These are phyloP conservation scores for Acacia melanoxylon DNA, from an alignment of 306 rosid species.

Conservation along the genomic window DNA sequence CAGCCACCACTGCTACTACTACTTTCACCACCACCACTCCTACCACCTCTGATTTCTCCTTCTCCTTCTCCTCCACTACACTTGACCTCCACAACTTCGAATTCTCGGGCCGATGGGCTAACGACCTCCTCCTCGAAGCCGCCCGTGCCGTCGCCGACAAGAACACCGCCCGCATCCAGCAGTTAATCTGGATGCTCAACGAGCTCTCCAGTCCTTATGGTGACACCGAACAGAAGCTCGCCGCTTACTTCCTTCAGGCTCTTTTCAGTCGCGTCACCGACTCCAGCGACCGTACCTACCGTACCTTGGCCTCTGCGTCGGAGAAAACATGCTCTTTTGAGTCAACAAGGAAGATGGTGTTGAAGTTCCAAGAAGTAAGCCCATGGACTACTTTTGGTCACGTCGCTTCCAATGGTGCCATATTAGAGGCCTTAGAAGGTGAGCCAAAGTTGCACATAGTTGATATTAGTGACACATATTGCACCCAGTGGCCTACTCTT, in stretches of 20 bases:
- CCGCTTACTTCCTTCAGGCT: constrained; percentile 64
- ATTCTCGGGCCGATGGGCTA: constrained; percentile 73
- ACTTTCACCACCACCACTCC: constrained; percentile 29
- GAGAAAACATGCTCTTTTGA: constrained; percentile 83
- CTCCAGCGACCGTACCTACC: constrained; percentile 70
- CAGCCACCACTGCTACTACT: constrained; percentile 37
- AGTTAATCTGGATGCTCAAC: constrained; percentile 89
- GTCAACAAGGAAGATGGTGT: constrained; percentile 65
- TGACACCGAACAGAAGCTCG: constrained; percentile 72
- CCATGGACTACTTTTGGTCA: constrained; percentile 97
- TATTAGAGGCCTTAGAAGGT: constrained; percentile 84
- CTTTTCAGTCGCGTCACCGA: constrained; percentile 71
- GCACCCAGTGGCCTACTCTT: constrained; percentile 97
- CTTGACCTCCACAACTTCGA: constrained; percentile 49
- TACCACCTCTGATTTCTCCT: constrained; percentile 42
- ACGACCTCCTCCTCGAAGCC: constrained; percentile 57
- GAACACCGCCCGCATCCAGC: constrained; percentile 55
- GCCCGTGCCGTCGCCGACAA: constrained; percentile 76
- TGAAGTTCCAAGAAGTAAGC: constrained; percentile 88
- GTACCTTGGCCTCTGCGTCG: constrained; percentile 59
- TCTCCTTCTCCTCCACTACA: constrained; percentile 55
- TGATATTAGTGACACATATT: constrained; percentile 83
- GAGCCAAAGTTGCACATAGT: constrained; percentile 75
- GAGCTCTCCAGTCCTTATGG: constrained; percentile 85
- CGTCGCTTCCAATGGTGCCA: constrained; percentile 87